Base-by-base conservation (phyloP, 208 protist species). In the Leishmania amazonensis region DNA sequence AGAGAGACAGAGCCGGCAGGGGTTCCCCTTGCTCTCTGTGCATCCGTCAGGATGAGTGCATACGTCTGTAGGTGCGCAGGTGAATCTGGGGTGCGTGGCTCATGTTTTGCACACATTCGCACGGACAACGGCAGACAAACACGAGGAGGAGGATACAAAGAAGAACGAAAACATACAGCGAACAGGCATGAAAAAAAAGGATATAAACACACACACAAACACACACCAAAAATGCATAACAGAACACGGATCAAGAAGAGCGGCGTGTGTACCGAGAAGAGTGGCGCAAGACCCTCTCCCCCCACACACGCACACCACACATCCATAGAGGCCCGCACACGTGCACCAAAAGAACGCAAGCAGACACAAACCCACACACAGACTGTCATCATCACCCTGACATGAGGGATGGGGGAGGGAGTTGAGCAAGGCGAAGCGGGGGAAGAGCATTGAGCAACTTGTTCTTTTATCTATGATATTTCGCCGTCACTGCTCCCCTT, bases 401-500 rank as follows among this genome's bases (percentile, higher is more conserved):
- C 11, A 28, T 6, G 38, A 51, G 53, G 28, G 51, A 35, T 42
- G 53, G n/a, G 19, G 24, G 28, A 73, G 40, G 19, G 2, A 8
- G 40, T 68, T 31, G 58, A 15, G 15, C 62, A 68, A 68, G 62
- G 62, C 31, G 31, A 68, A 21, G 62, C 62, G 1, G 21, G 35
- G 51, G 11, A 40, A 15, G 51, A 62, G 53, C 35, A 7, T 42
- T 24, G 51, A 62, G 28, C 53, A 9, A 21, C 51, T 31, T 76
- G 45, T 76, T n/a, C 8, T 31, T 40, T 60, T 57, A 28, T 76
- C 73, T 76, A 76, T 62, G 51, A 76, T 76, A 47, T 19, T 47
- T 42, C 53, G 73, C 35, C 4, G 35, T n/a, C 31, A 2, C 51
- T 58, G 42, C 31, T 58, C 51, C n/a, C 31, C 15, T 35, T 38